phyloP scores from a whole-genome alignment of 108 stramenopile genomes.

The Conticribra guillardii region DNA sequence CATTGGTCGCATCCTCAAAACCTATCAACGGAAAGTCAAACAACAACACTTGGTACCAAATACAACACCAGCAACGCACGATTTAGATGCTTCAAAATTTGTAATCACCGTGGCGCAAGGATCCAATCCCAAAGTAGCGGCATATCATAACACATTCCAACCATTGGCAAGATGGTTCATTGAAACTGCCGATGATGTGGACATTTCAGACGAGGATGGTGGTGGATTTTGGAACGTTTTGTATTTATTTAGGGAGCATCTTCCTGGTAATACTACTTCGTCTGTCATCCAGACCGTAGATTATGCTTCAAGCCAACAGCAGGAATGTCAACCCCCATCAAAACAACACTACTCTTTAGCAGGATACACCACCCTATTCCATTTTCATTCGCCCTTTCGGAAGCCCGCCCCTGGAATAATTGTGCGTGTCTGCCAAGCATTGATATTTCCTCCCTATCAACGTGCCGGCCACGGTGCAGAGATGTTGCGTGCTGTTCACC shows the following conservation, averaged over 20 bases:
- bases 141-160: constrained; percentile 50
- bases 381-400: constrained; percentile 76
- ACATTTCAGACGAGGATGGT: constrained; percentile 34
- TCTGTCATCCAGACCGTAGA: too few relatives aligned
- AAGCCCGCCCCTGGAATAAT: constrained; percentile 80
- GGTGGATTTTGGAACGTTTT: constrained; percentile 51
- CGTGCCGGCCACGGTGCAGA: constrained; percentile 52
- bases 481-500: constrained; percentile 38
- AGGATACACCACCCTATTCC: constrained; percentile 59
- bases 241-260: constrained; percentile 51
- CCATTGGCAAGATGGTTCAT: constrained; percentile 51
- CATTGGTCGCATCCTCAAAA: constrained; percentile 28
- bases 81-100: too few relatives aligned
- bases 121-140: constrained; percentile 28
- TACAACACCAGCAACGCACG: constrained; percentile 17
- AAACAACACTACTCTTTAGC: constrained; percentile 29
- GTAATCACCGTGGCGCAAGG: constrained; percentile 46
- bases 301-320: background rate
- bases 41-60: background rate
- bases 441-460: constrained; percentile 56
- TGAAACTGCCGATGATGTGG: constrained; percentile 56
- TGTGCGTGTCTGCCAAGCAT: constrained; percentile 51
- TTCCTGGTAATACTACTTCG: too few relatives aligned
- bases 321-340: background rate
- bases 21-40: constrained; percentile 39